A percentile compares a stretch with the other conserved stretches of the same genome.
Evolutionary conservation across 2,329 filamentous ascomycete genomes (phyloP).

Genomic region (Hymenoscyphus linearis): DNA sequence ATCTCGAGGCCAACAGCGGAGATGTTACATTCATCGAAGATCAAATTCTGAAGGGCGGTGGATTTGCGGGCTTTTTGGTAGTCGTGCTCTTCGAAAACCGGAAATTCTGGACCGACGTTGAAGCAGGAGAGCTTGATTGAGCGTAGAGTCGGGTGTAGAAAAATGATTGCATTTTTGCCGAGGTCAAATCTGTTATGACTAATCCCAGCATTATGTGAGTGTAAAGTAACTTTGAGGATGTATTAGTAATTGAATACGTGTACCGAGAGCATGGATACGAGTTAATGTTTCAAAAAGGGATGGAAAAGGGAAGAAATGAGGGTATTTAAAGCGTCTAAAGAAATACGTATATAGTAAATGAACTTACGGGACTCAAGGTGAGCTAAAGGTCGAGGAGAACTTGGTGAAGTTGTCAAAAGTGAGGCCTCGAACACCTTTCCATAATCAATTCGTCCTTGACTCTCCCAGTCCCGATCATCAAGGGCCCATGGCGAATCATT

Average conservation of each 20-base stretch:
- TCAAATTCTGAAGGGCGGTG: background rate
- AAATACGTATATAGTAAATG: background rate
- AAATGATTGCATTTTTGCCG: background rate
- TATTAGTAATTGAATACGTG: background rate
- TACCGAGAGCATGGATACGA: too few relatives aligned
- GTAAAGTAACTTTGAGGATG: background rate
- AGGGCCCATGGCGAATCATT: background rate
- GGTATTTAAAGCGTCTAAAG: too few relatives aligned
- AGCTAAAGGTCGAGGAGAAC: background rate
- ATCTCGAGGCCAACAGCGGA: background rate
- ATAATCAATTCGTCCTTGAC: background rate
- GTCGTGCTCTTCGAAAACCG: background rate
- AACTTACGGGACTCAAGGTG: background rate
- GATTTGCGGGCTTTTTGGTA: background rate
- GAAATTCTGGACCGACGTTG: background rate
- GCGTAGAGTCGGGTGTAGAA: background rate
- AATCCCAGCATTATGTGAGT: background rate
- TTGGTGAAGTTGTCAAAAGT: background rate
- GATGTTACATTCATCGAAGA: background rate
- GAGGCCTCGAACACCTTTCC: background rate
- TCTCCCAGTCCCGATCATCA: background rate
- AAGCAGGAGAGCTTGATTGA: background rate
- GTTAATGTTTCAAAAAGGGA: too few relatives aligned
- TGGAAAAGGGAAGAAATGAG: too few relatives aligned
- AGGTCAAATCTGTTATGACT: background rate